Percentiles rank a stretch among this genome's conserved stretches.
phyloP scores from a whole-genome alignment of 805 yeast genomes.

The Candida andamanensis region DNA sequence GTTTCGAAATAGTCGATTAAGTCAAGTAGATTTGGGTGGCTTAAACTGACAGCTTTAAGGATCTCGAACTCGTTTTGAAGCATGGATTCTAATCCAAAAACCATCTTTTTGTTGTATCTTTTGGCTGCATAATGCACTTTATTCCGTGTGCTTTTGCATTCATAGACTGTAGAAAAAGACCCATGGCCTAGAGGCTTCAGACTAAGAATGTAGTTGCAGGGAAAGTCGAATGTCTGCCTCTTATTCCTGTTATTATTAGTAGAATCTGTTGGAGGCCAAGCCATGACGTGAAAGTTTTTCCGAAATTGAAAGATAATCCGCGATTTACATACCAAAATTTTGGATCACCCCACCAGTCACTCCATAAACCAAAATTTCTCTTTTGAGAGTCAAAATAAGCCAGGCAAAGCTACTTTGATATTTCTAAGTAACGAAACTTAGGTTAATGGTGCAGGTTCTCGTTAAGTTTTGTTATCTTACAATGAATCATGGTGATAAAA shows the following conservation, averaged over 20 bases:
- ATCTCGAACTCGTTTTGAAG: constrained; percentile 60
- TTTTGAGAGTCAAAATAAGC: no score
- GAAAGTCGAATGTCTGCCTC: constrained; percentile 11
- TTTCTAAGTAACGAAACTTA: no score
- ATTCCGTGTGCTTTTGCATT: constrained; percentile 40
- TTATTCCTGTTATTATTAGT: constrained; percentile 12
- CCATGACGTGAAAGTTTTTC: no score
- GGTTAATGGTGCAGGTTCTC: no score
- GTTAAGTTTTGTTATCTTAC: no score
- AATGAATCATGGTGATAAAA: no score
- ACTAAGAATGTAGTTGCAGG: constrained; percentile 30
- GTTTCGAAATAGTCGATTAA: constrained; percentile 71
- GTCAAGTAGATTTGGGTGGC: constrained; percentile 53
- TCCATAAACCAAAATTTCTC: no score
- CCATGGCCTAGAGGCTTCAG: constrained; percentile 40
- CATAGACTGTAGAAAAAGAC: constrained; percentile 46
- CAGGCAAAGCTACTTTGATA: no score
- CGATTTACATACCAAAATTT: no score
- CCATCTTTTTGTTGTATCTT: constrained; percentile 43
- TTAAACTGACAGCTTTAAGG: constrained; percentile 45
- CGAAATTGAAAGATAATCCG: no score
- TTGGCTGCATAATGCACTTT: constrained; percentile 50
- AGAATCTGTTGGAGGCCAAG: constrained; percentile 22
- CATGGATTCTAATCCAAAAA: constrained; percentile 47
- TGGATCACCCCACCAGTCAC: no score